Evolutionary conservation across 371 early-diverging fungal species (phyloP), one percentile per base, ranked within the genome.

Genomic region (Actinomortierella ambigua): DNA sequence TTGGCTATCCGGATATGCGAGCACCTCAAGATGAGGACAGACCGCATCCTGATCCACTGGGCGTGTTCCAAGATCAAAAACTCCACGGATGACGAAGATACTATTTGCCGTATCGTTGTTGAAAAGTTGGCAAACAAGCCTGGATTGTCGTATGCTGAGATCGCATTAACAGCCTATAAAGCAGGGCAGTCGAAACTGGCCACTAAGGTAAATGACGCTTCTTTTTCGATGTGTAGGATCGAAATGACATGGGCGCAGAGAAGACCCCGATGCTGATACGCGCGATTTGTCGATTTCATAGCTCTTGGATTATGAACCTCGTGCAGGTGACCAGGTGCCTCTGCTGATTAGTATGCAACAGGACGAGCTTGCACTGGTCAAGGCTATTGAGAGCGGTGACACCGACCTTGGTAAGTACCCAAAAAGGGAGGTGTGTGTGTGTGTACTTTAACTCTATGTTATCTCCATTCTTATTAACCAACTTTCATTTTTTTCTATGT

Each of bases 371-470:
- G 96, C 98, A 0, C 82, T 98, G 57, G 77, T 85, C 15, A 95
- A 95, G 53, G 95, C 98, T 0, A 92, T 97, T 41, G 93, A 92
- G 51, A 96, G 97, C 65, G 95, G 96, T 0, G 96, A 98, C 55
- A 91, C 95, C 0, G 97, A 98, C 79, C 82, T 98, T 24, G 90
- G 93, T 90, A 80, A 59, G 53, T 60, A 11, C 5, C n/a, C n/a
- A n/a, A n/a, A n/a, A n/a, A n/a, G n/a, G n/a, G n/a, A n/a, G n/a
- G n/a, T n/a, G n/a, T n/a, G n/a, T n/a, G n/a, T n/a, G n/a, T n/a
- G n/a, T 23, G 52, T 50, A 2, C 23, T 27, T 13, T 40, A 3
- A 3, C 24, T 3, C 11, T 11, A 5, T 15, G n/a, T n/a, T n/a
- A n/a, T n/a, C n/a, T n/a, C n/a, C n/a, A n/a, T n/a, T n/a, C n/a